A percentile compares a stretch with the other conserved stretches of the same genome.
phyloP scores from a whole-genome alignment of 805 yeast species.

The Candida patagonica region DNA sequence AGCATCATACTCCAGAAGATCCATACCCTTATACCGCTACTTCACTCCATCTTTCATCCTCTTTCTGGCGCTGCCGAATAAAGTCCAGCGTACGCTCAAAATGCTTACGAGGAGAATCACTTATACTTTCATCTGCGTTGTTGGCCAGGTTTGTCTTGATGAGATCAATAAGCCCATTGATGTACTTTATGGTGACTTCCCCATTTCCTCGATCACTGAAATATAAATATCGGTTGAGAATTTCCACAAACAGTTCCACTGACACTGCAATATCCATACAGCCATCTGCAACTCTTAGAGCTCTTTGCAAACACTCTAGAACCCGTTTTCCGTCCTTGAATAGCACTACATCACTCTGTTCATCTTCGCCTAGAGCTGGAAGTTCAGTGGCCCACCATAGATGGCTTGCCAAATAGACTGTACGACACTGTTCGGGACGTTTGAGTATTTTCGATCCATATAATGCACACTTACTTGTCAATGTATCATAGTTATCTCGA shows the following conservation, averaged over 20 bases:
- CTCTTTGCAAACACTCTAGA: constrained; percentile 80
- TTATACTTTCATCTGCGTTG: constrained; percentile 25
- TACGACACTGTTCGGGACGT: constrained; percentile 91
- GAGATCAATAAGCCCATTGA: constrained; percentile 79
- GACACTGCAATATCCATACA: constrained; percentile 73
- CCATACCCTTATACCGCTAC: too few relatives aligned
- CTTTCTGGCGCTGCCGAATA: constrained; percentile 55
- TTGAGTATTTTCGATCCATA: constrained; percentile 82
- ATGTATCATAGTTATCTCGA: constrained; percentile 64
- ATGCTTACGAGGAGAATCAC: constrained; percentile 38
- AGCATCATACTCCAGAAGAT: too few relatives aligned
- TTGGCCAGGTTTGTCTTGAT: constrained; percentile 36
- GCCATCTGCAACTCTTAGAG: constrained; percentile 87
- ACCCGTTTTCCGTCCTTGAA: constrained; percentile 60
- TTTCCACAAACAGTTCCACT: constrained; percentile 79
- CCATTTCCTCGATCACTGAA: constrained; percentile 76
- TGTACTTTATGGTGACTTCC: constrained; percentile 58
- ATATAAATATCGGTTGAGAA: constrained; percentile 75
- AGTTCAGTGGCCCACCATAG: constrained; percentile 87
- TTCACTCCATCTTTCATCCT: constrained; percentile 49
- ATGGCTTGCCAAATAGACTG: constrained; percentile 81
- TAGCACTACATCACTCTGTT: constrained; percentile 29
- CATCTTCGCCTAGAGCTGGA: constrained; percentile 37
- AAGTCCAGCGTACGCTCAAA: constrained; percentile 67
- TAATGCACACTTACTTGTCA: constrained; percentile 77